Base-by-base conservation (phyloP, 2,329 filamentous ascomycete genomes). In the Phialophora verrucosa region DNA sequence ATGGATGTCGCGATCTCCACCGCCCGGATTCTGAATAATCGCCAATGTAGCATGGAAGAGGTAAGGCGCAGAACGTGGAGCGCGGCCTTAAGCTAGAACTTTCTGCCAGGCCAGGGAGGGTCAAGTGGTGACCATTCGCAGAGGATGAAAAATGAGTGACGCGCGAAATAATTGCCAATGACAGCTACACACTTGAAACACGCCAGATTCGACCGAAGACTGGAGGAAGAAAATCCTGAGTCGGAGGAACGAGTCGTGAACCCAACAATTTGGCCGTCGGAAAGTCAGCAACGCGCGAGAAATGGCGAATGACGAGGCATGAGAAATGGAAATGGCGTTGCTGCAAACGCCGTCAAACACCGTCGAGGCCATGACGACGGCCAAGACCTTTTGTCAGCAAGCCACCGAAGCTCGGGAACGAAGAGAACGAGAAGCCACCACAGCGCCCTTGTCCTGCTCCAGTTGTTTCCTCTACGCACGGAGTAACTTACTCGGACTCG, bases 21-120 rank as follows among this genome's bases (percentile, higher is more conserved):
- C 29, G 31, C 32, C 35, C 59, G 47, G 59, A 49, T 56, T 35
- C 59, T 62, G 59, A 62, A 62, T 62, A 62, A 62, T 55, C 59
- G 55, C 32, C 20, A 25, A 31, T 11, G 17, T 12, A 49, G 38
- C 1, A 17, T 51, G 44, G 25, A 59, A 61, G 47, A 31, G 47
- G 47, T 7, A 23, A 53, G 49, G 49, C 32, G 49, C 27, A 12
- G 29, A n/a, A 61, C 14, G 54, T 29, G 59, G 59, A 25, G n/a
- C 29, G 12, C 49, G 59, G 57, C 38, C 38, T 20, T 61, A 44
- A 61, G 59, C 59, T 31, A 61, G 31, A 53, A 53, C 5, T 31
- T 42, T 59, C 38, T n/a, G 27, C 31, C 1, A 32, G 17, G 38
- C 38, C 14, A n/a, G 38, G 38, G 38, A n/a, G 14, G 38, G 38